These are phyloP conservation scores for Eucommia ulmoides DNA, from an alignment of 257 asterid species.

Conservation along the genomic window DNA sequence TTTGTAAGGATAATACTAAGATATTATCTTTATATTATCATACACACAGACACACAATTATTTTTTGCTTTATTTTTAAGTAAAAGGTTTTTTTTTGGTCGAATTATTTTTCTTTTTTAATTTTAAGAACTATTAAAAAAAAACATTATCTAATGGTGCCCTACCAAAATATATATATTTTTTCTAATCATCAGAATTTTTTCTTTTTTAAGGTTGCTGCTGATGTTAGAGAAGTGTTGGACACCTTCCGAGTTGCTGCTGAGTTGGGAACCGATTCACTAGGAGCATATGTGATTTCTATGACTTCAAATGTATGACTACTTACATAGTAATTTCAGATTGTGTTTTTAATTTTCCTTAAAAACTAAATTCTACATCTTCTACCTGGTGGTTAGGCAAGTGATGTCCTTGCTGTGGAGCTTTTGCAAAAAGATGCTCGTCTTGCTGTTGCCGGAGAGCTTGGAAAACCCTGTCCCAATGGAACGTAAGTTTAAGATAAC, in stretches of 20 bases:
- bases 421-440: slow-evolving; percentile 89
- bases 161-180: too few species aligned
- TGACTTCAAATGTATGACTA: slow-evolving; percentile 79
- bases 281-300: slow-evolving; percentile 97
- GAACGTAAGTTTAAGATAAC: slow-evolving; percentile 47
- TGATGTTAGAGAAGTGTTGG: slow-evolving; percentile 88
- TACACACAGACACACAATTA: too few species aligned
- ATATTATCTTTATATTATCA: too few species aligned
- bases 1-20: too few species aligned
- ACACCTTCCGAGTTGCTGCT: slow-evolving; percentile 90
- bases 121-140: too few species aligned
- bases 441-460: slow-evolving; percentile 71
- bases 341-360: slow-evolving; percentile 2
- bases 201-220: slow-evolving; percentile 44
- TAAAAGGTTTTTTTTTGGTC: too few species aligned
- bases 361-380: slow-evolving; percentile 9
- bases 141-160: too few species aligned
- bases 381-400: slow-evolving; percentile 63
- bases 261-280: slow-evolving; percentile 89
- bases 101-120: too few species aligned
- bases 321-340: not conserved
- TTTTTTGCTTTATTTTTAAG: too few species aligned
- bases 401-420: slow-evolving; percentile 98
- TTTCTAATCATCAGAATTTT: too few species aligned
- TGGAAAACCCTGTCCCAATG: slow-evolving; percentile 69